phyloP scores from a whole-genome alignment of 2,329 filamentous ascomycete species.

The Epichloe coenophiala region DNA sequence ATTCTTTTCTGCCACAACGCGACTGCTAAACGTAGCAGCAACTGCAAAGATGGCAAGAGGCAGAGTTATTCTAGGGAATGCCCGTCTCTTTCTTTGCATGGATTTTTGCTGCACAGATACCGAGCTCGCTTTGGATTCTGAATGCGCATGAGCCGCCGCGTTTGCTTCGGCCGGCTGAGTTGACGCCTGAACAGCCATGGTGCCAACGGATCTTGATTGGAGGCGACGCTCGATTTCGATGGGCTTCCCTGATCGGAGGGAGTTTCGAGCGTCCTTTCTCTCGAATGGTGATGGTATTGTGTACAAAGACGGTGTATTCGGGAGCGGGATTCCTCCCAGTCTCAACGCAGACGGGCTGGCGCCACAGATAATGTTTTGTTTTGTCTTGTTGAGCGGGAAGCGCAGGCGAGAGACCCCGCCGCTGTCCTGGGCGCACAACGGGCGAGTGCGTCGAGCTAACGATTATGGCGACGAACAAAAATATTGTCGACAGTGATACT shows the following conservation, averaged over 20 bases:
- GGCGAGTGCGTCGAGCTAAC: neutral
- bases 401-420: neutral
- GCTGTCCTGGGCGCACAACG: constrained; percentile 1
- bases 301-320: neutral
- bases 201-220: neutral
- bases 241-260: neutral
- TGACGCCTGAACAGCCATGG: neutral
- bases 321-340: neutral
- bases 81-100: neutral
- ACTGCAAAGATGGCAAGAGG: constrained; percentile 1
- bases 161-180: neutral
- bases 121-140: neutral
- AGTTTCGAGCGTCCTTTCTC: neutral
- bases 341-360: neutral
- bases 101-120: neutral
- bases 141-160: neutral
- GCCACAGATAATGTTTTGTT: neutral
- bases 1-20: neutral
- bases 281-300: neutral
- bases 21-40: neutral
- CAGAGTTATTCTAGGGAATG: neutral
- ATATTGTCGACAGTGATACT: neutral
- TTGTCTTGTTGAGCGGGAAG: neutral
- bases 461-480: neutral
- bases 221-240: no score